Evolutionary conservation across 108 stramenopile species (phyloP), one percentile per base, ranked within the genome.

Genomic region (Conticribra weissflogii): DNA sequence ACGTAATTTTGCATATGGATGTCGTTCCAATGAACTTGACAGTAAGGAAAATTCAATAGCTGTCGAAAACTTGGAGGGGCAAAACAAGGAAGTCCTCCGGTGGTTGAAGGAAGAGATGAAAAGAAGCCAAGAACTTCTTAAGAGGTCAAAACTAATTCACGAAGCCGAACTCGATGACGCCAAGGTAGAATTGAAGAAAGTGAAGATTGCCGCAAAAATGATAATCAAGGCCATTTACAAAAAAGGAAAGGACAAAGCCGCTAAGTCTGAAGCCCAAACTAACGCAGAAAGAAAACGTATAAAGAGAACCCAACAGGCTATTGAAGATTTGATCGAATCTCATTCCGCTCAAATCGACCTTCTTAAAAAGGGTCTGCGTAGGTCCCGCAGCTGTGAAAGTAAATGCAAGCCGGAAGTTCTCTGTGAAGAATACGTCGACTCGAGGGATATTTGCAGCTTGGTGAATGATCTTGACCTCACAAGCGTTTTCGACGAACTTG

Each of bases 91-190:
- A 66, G 65, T 79, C 36, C 70, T 79, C 45, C 44, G 63, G 22
- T 79, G 78, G 78, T 65, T 79, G 19, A 71, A 61, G 22, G 78
- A 79, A 31, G 78, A 79, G 63, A 79, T 79, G 57, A 45, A 67
- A 66, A 57, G 78, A 36, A 79, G 70, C 58, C 78, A 79, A 59
- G 59, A 63, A 16, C 59, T 79, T 44, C 44, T 79, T 23, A 56
- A 50, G 25, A 48, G 78, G 18, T 79, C 78, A 32, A 71, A 65
- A n/a, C 64, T 71, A 31, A 25, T 71, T 47, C 78, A 79, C 45
- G 58, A 66, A 29, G 69, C 65, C 12, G 78, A 79, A 47, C 70
- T 79, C 18, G 70, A 63, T 25, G 59, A 56, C 28, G 78, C 78
- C 27, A 71, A 67, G 24, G 47, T 59, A 18, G 78, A 79, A 64